Base-by-base conservation (phyloP, 2,329 filamentous ascomycete species). In the Clonostachys rhizophaga region DNA sequence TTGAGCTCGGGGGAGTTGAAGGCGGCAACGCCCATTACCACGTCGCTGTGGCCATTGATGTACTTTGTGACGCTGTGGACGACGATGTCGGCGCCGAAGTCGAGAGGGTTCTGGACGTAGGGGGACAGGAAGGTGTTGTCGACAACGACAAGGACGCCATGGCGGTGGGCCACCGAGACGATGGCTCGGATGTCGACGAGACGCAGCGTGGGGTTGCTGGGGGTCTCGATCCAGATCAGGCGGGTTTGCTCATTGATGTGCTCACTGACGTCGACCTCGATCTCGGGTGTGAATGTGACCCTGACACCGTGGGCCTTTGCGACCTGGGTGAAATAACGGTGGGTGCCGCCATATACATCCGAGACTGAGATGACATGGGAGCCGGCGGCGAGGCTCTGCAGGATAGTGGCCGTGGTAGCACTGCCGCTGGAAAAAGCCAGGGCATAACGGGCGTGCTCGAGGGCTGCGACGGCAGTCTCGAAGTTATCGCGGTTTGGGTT, bases 41-140 rank as follows among this genome's bases (percentile, higher is more conserved):
- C 94, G 66, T 99, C 94, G 64, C 84, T 81, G 74, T 99, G 94
- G 44, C 94, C 94, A 67, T 97, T 97, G 74, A 99, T 97, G 73
- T 97, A 99, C 74, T 99, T 99, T 41, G 94, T 99, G 47, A 99
- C 94, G 47, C 86, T 91, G 78, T 97, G 92, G 40, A 97, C 87
- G 55, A 97, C 92, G 54, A 97, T 91, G 68, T 99, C 94, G 56
- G 94, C 94, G 57, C 94, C 94, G 64, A 92, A 89, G 63, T 95
- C 86, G 47, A 99, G 83, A 5, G 94, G 94, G 70, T 96, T 97
- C 72, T 99, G 94, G 43, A 99, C 81, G 66, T 97, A 99, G 34
- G 94, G 94, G 51, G 87, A 92, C 63, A 97, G 77, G 76, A 99
- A 99, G 17, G 94, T 99, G 75, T 99, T 99, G 75, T 99, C 94